phyloP scores from a whole-genome alignment of 352 stramenopile species.

The Pythium monospermum region DNA sequence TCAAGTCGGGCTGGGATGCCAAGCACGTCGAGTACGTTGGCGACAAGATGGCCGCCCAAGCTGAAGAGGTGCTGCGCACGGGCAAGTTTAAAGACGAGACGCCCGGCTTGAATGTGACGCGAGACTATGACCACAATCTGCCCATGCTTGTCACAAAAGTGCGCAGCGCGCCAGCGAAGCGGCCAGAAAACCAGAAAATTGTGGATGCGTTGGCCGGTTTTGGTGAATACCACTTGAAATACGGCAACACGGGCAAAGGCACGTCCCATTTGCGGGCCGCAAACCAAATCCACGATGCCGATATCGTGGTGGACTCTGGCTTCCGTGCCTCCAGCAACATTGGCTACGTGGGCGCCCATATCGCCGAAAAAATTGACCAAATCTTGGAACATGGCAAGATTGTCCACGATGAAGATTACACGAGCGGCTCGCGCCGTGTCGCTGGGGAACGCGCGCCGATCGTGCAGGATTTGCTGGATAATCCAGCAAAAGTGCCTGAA shows the following conservation, averaged over 20 bases:
- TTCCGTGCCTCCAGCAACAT: conserved; percentile 37
- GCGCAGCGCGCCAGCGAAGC: conserved; percentile 34
- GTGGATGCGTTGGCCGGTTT: conserved; percentile 62
- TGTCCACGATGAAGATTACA: conserved; percentile 32
- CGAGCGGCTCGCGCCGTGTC: conserved; percentile 29
- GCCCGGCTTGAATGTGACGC: conserved; percentile 41
- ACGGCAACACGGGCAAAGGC: conserved; percentile 64
- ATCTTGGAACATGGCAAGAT: conserved; percentile 66
- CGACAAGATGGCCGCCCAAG: conserved; percentile 45
- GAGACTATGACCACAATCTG: conserved; percentile 36
- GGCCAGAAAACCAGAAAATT: conserved; percentile 55
- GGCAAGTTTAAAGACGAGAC: conserved; percentile 51
- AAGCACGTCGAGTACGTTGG: conserved; percentile 45
- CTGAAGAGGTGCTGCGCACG: conserved; percentile 48
- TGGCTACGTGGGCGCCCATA: conserved; percentile 57
- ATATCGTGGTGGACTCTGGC: conserved; percentile 45
- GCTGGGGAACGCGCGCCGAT: conserved; percentile 59
- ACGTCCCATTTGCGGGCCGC: conserved; percentile 62
- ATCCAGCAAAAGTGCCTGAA: conserved; percentile 44
- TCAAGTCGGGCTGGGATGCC: conserved; percentile 40
- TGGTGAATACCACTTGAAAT: conserved; percentile 68
- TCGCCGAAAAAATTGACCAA: conserved; percentile 77
- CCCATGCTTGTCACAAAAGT: conserved; percentile 50
- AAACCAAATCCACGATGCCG: conserved; percentile 49
- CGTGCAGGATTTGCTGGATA: conserved; percentile 52